These are phyloP conservation scores for Uromyces viciae-fabae DNA, from an alignment of 1,284 basidiomycete species.

Conservation along the genomic window DNA sequence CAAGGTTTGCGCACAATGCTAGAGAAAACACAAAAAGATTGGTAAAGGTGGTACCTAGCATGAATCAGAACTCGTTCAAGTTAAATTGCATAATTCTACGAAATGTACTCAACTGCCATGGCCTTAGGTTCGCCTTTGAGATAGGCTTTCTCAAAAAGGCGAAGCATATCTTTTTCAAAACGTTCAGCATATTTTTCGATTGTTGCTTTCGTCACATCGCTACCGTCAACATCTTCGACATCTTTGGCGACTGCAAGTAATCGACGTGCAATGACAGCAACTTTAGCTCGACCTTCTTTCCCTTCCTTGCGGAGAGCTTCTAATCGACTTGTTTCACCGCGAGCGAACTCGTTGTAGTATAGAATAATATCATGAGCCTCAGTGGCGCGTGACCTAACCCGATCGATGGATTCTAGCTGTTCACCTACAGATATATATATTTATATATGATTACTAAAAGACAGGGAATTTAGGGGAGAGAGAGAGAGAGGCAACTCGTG, in stretches of 20 bases:
- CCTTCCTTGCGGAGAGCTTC: slow-evolving; percentile 76
- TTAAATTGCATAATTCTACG: neutral
- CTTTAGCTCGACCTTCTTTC: slow-evolving; percentile 74
- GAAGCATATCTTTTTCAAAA: slow-evolving; percentile 97
- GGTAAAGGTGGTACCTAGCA: slow-evolving; percentile 4
- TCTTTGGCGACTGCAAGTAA: slow-evolving; percentile 86
- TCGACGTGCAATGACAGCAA: slow-evolving; percentile 82
- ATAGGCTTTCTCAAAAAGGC: slow-evolving; percentile 90
- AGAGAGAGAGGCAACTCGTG: neutral
- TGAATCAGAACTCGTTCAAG: neutral
- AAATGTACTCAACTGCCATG: slow-evolving; percentile 75
- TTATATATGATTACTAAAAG: too few species aligned
- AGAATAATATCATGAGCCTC: slow-evolving; percentile 91
- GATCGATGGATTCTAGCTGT: slow-evolving; percentile 90
- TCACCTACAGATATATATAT: slow-evolving; percentile 66
- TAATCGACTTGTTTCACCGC: slow-evolving; percentile 72
- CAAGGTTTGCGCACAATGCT: slow-evolving; percentile 95
- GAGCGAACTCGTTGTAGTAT: slow-evolving; percentile 87
- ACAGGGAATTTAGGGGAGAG: slow-evolving; percentile 38
- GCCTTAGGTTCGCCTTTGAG: slow-evolving; percentile 94
- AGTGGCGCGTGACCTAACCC: slow-evolving; percentile 85
- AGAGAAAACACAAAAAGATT: slow-evolving; percentile 14
- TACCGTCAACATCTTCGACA: slow-evolving; percentile 65
- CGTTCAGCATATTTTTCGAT: slow-evolving; percentile 96
- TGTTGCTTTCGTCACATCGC: slow-evolving; percentile 69